Evolutionary conservation across 1,284 basidiomycete species (phyloP), one percentile per base, ranked within the genome.

Genomic region (Tremellales sp.): DNA sequence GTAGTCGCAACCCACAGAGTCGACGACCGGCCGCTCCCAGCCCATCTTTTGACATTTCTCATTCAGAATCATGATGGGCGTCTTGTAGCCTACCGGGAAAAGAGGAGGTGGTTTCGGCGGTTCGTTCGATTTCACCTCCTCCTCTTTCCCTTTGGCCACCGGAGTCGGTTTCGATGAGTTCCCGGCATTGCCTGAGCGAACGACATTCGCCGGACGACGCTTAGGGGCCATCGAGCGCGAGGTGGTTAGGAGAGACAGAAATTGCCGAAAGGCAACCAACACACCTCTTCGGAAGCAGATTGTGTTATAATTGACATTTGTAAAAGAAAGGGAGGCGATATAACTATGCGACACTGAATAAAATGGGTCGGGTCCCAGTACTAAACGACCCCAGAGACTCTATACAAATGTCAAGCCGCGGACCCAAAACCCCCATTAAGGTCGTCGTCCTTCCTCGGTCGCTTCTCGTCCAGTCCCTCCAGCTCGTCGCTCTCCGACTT

Each of bases 11-110:
- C 78, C 68, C 65, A 87, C 86, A 27, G 84, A 81, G 48, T 87
- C 83, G 18, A 91, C 78, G 8, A 73, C 65, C 1, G 88, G 82
- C 52, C 84, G 84, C 50, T 89, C 86, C 88, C 87, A 93, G 1
- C 85, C 86, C 48, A 80, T 78, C 69, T 89, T 89, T 62, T 88
- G 86, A 60, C 88, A 91, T 66, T 87, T 82, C 75, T 91, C 87
- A 47, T 86, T 78, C 21, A 92, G 76, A 14, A 89, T 65, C 58
- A 78, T 83, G 35, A 87, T 63, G 3, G 89, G 89, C 46, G 79
- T 83, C 72, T 92, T 92, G 57, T 80, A 90, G 13, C 87, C 87
- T 12, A 81, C 75, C 32, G 86, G 86, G 61, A 92, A 91, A 22
- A 91, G 74, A 0, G 84, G 72, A 7, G 72, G 70, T 7, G 73